Evolutionary conservation across 202 grass and related monocot species (phyloP), one percentile per base, ranked within the genome.

Genomic region (Setaria italica): DNA sequence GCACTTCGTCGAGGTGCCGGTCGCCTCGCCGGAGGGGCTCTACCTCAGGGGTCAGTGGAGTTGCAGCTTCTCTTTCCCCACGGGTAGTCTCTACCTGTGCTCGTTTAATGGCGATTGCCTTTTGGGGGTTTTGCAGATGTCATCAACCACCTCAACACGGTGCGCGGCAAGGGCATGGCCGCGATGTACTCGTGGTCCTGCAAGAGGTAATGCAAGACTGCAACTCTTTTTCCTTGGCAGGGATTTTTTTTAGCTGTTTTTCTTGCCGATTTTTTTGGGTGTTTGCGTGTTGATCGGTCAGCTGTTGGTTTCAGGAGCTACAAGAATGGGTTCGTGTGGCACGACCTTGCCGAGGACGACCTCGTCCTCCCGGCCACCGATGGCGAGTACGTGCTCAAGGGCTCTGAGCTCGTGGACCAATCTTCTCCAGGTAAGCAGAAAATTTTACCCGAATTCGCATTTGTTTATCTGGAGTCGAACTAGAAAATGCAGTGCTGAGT

Each of bases 271-370:
- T 46, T 11, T 63, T 29, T 63, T 43, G 12, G 14, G 17, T 46
- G 1, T 35, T 25, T 64, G 80, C 45, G 81, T 74, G 81, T 62
- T 84, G 49, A 55, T 73, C 37, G 35, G 59, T 73, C 50, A 51
- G 9, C 57, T 58, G 42, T 37, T n/a, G 13, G 30, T 81, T 79
- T 85, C 91, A 97, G 95, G 93, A 92, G 92, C 81, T 97, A 99
- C 89, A 99, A 99, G 92, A 97, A 91, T 19, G 97, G 97, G 30
- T 99, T 99, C 73, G 97, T 99, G 64, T 99, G 97, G 97, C 97
- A 99, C 20, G 97, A 99, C 77, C 91, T 99, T 60, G 82, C 85
- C 2, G 88, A 91, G 78, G 94, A 99, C 13, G 97, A 99, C 81
- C 97, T 92, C n/a, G 85, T 99, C 35, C 75, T 91, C 68, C 92